Base-by-base conservation (phyloP, 106 monocot genomes). In the Phalaenopsis aphrodite region DNA sequence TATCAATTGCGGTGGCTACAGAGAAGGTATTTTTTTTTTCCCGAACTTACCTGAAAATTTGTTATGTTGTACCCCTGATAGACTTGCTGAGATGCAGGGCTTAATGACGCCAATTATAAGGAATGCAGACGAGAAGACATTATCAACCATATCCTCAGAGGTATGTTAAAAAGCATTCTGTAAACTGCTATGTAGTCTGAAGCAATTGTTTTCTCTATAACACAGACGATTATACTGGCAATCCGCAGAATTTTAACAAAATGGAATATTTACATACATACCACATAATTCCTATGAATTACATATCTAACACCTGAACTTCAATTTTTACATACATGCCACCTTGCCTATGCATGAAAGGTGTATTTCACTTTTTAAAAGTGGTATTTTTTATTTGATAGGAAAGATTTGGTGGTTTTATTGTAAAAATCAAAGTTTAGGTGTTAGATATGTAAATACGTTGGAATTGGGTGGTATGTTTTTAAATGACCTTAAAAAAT, bases 91-190 rank as follows among this genome's bases (percentile, higher is more conserved):
- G 24, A 16, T 84, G 38, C 82, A 99, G 99, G 99, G 99, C 72
- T 84, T 99, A 81, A 99, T 95, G 94, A 99, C 99, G 56, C 99
- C 99, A 73, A 99, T 99, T 24, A 85, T 99, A 64, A 89, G 91
- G 56, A 95, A 95, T 95, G 99, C 99, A 73, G 95, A 99, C 86
- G 84, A 93, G 77, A 99, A 99, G 79, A 75, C 92, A 61, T 74
- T 99, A 58, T 84, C 89, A 75, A 78, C 89, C 48, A 99, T 99
- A 85, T 99, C 99, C 43, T 84, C 77, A 66, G 99, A 99, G 94
- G 94, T 95, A 92, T 56, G 17, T 79, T 56, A 37, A 19, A 76
- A 65, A 67, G 1, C 67, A 43, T 74, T 6, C 10, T 16, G 7
- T 73, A 36, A 42, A 42, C 42, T 42, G 17, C 11, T 41, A 6